Evolutionary conservation across 306 rosid genomes (phyloP), one percentile per base, ranked within the genome.

Genomic region (Castanopsis chinensis): DNA sequence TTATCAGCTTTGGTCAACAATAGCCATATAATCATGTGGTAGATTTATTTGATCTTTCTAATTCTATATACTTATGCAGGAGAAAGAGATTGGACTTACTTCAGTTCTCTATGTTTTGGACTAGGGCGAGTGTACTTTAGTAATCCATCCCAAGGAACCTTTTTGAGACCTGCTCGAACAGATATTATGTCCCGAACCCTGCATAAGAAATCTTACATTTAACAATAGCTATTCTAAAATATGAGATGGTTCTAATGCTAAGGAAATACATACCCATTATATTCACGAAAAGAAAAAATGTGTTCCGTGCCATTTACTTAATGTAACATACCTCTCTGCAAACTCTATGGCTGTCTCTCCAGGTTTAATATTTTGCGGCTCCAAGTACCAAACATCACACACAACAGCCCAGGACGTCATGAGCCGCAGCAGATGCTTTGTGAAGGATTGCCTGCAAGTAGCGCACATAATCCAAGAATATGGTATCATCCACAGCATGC

Each of bases 381-480:
- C 98, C 91, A 95, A 77, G 82, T 93, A 95, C 98, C 98, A 95
- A 80, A 95, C 99, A 83, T 95, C 99, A 88, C 97, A 95, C 79
- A 95, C 99, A 81, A 95, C 99, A 32, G 98, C 99, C 99, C 99
- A 95, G 1, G 98, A 95, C n/a, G 98, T 95, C 99, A 93, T 95
- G 82, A 95, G 94, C 87, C 86, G 99, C 87, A 95, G 86, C 73
- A 95, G 93, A 87, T 95, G 99, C 87, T 9, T 91, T 45, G 97
- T 93, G 88, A 95, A 95, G 43, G 99, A 95, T 74, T 95, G 99
- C 94, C 99, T 95, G 93, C 78, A 89, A 77, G 76, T 55, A 75
- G 70, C 17, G 25, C 43, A 73, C 45, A 28, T 37, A 23, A 56
- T 11, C 59, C 20, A 51, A 19, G 49, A 52, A 55, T 80, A 23